Conservation (phyloP, 176 grass and related monocot genomes). For the Paspalum vaginatum region DNA sequence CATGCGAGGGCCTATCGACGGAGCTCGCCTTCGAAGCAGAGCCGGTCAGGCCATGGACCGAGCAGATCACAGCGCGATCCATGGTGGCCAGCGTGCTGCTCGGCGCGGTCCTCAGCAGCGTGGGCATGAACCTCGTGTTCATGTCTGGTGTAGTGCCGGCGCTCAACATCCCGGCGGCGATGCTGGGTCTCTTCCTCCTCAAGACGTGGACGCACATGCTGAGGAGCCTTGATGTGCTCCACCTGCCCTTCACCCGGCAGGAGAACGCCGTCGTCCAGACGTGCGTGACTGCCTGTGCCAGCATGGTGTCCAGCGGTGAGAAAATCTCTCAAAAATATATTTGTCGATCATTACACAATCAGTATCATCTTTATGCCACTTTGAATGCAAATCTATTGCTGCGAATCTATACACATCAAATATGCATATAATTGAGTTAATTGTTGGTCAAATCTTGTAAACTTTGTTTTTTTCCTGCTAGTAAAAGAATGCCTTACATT, state of each 20-base stretch:
- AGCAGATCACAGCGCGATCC: not conserved
- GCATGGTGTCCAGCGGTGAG: not conserved
- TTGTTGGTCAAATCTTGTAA: no score
- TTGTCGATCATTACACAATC: no score
- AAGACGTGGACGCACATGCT: not conserved
- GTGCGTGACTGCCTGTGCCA: not conserved
- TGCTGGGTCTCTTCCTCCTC: not conserved
- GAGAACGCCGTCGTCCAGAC: conserved; percentile 1
- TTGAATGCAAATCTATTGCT: no score
- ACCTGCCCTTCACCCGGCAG: conserved; percentile 2
- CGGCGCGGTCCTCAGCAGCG: not conserved
- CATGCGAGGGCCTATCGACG: not conserved
- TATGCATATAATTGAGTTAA: no score
- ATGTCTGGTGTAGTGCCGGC: not conserved
- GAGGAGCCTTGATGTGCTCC: not conserved
- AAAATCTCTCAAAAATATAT: no score
- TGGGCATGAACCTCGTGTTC: not conserved
- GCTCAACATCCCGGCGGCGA: not conserved
- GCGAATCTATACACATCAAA: no score
- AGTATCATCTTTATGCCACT: no score
- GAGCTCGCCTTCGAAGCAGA: conserved; percentile 1
- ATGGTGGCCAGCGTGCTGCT: not conserved
- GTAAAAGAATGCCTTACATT: no score
- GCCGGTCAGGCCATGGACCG: not conserved
- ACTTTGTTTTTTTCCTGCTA: no score